phyloP scores from a whole-genome alignment of 2,329 filamentous ascomycete species.

The Stachybotrys chartarum region DNA sequence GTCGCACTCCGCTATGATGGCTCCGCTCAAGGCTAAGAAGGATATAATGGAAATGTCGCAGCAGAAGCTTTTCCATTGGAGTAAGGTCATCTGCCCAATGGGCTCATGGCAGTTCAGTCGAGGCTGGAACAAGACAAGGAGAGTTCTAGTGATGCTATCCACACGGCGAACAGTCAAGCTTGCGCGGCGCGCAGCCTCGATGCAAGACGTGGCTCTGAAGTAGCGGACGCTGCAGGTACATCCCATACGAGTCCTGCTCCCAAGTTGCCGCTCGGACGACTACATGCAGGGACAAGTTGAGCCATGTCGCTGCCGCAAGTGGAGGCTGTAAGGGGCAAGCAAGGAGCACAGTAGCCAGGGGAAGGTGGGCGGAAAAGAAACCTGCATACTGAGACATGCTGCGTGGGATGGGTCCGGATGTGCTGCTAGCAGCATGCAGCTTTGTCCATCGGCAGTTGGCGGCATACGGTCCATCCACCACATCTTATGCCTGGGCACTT shows the following conservation, averaged over 20 bases:
- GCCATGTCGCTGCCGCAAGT: not conserved
- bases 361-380: not conserved
- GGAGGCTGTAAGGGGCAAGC: not conserved
- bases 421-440: not conserved
- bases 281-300: not conserved
- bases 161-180: too few species aligned
- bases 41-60: not conserved
- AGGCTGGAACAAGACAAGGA: not conserved
- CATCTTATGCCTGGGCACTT: not conserved
- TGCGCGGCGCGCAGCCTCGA: not conserved
- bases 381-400: not conserved
- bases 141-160: too few species aligned
- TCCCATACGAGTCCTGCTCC: not conserved
- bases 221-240: not conserved
- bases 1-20: not conserved
- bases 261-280: not conserved
- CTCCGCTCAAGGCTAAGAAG: not conserved
- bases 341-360: not conserved
- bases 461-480: not conserved
- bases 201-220: not conserved
- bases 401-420: not conserved
- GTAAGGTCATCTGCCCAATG: not conserved
- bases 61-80: not conserved
- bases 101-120: not conserved
- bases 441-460: not conserved